These are phyloP conservation scores for Lupinus albus DNA, from an alignment of 306 rosid species.

Conservation along the genomic window DNA sequence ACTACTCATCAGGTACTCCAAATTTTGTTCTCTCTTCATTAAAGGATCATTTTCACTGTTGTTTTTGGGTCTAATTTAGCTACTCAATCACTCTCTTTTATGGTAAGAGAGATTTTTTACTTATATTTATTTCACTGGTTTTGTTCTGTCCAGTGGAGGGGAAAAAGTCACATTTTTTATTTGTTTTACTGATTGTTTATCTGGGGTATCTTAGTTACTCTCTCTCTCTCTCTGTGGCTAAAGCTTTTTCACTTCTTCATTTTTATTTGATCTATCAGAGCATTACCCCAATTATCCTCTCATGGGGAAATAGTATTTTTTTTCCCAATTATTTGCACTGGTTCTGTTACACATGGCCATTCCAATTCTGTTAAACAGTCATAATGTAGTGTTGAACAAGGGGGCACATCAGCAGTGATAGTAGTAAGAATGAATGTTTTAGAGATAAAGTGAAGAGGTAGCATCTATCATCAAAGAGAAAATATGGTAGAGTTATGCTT, in stretches of 20 bases:
- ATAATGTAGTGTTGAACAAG: too few relatives aligned
- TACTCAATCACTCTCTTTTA: not conserved
- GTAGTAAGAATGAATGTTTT: too few relatives aligned
- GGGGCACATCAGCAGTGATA: too few relatives aligned
- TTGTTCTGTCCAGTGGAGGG: not conserved
- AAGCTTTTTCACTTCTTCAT: constrained; percentile 8
- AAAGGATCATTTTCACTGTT: not conserved
- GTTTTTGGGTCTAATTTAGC: not conserved
- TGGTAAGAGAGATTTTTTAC: not conserved
- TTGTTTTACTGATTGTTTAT: not conserved
- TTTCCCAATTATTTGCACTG: not conserved
- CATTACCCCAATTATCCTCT: constrained; percentile 4
- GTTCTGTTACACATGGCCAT: not conserved
- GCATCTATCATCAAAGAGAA: too few relatives aligned
- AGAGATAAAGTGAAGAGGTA: too few relatives aligned
- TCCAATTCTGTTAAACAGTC: not conserved
- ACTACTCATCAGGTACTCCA: constrained; percentile 57
- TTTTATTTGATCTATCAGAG: not conserved
- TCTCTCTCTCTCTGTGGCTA: not conserved
- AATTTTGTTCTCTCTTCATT: not conserved
- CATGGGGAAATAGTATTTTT: not conserved
- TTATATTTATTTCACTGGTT: not conserved
- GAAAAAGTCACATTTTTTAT: not conserved
- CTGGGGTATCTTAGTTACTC: constrained; percentile 6
- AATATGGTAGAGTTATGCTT: too few relatives aligned